phyloP scores from a whole-genome alignment of 2,329 filamentous ascomycete genomes.

The Camillea tinctor region DNA sequence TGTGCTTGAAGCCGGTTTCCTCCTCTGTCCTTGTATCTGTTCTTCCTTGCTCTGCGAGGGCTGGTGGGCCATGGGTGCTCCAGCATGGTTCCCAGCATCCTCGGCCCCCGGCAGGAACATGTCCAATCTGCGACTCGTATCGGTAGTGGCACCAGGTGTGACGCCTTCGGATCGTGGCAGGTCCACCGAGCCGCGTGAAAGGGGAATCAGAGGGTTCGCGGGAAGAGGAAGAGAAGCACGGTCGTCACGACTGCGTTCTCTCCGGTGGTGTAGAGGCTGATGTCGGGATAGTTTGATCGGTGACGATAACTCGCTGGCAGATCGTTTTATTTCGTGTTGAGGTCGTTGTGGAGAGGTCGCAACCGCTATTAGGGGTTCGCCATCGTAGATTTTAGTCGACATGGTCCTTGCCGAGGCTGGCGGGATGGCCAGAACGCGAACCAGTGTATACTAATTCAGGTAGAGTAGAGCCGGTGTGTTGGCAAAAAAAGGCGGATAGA shows the following conservation, averaged over 20 bases:
- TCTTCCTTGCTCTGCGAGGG: constrained; percentile 36
- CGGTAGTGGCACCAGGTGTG: constrained; percentile 40
- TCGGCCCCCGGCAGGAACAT: constrained; percentile 33
- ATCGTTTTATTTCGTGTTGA: constrained; percentile 55
- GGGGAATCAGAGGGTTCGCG: constrained; percentile 29
- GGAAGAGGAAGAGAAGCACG: constrained; percentile 28
- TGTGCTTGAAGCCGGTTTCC: constrained; percentile 38
- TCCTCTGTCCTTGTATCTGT: constrained; percentile 41
- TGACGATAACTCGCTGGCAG: constrained; percentile 53
- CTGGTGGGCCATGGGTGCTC: constrained; percentile 9
- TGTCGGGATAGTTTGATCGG: constrained; percentile 37
- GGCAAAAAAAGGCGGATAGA: background rate
- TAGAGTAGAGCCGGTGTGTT: background rate
- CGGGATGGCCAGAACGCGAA: constrained; percentile 2
- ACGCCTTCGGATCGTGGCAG: constrained; percentile 44
- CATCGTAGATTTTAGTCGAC: constrained; percentile 33
- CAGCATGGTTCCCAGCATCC: constrained; percentile 21
- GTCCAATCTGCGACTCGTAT: constrained; percentile 44
- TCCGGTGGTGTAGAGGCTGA: constrained; percentile 39
- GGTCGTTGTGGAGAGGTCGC: constrained; percentile 37
- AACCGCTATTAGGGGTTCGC: constrained; percentile 26
- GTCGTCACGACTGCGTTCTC: constrained; percentile 35
- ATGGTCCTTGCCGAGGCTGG: constrained; percentile 25
- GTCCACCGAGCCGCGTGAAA: constrained; percentile 43
- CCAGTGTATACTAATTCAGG: background rate